Evolutionary conservation across 176 grass and related monocot species (phyloP).

Genomic region (Avena sativa): DNA sequence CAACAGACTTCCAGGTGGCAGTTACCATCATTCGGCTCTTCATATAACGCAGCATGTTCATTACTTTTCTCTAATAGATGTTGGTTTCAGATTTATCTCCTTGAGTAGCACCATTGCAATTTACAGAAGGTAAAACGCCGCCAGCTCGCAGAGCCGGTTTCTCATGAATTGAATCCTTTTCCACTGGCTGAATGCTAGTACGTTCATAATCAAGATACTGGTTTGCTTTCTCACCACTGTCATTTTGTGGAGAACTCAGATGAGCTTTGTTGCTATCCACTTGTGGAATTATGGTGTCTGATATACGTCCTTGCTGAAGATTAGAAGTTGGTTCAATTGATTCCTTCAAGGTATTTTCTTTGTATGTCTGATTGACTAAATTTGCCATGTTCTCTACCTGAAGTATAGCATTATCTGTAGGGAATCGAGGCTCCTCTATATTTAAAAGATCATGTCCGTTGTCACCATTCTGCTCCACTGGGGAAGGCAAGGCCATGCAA

Average conservation of each 20-base stretch:
- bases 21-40: conserved; percentile 11
- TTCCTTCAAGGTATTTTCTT: conserved; percentile 16
- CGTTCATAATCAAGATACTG: conserved; percentile 27
- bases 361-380: not conserved
- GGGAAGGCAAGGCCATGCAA: not conserved
- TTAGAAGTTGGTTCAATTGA: not conserved
- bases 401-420: conserved; percentile 25
- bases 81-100: conserved; percentile 42
- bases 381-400: not conserved
- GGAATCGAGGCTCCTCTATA: conserved; percentile 7
- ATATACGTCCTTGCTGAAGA: conserved; percentile 14
- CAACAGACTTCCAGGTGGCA: conserved; percentile 9
- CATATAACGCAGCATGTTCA: not conserved
- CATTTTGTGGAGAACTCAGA: conserved; percentile 29
- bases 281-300: conserved; percentile 15
- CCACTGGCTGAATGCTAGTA: conserved; percentile 22
- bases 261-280: conserved; percentile 26
- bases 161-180: conserved; percentile 23
- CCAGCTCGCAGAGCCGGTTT: not conserved
- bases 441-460: conserved; percentile 3
- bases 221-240: conserved; percentile 31
- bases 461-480: conserved; percentile 26
- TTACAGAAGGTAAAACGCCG: conserved; percentile 21
- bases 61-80: conserved; percentile 21
- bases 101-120: conserved; percentile 28